Conservation (phyloP, 768 basidiomycete species). For the Tulasnella sp. region DNA sequence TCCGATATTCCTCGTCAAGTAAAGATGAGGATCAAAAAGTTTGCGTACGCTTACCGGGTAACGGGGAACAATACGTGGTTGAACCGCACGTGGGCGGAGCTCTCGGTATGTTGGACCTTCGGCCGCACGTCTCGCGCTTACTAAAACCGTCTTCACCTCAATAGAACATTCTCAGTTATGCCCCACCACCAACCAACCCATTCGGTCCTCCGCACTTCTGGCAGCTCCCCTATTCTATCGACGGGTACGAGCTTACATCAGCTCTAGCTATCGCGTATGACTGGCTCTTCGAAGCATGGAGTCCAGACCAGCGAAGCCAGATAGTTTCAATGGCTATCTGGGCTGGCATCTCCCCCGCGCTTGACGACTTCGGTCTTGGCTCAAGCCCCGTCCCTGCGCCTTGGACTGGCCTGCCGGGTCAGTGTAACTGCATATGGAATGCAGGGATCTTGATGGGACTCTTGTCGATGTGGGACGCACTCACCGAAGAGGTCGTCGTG, state of each 20-base stretch:
- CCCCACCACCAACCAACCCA: background rate
- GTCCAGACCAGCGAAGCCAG: slow-evolving; percentile 24
- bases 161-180: background rate
- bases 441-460: slow-evolving; percentile 22
- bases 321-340: slow-evolving; percentile 30
- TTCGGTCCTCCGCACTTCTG: slow-evolving; percentile 17
- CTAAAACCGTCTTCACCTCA: background rate
- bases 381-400: slow-evolving; percentile 21
- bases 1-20: slow-evolving; percentile 32
- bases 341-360: background rate
- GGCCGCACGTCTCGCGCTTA: background rate
- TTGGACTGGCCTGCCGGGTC: slow-evolving; percentile 18
- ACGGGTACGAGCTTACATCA: slow-evolving; percentile 14
- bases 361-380: background rate
- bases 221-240: slow-evolving; percentile 16
- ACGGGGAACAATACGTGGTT: background rate
- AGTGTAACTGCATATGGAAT: slow-evolving; percentile 38
- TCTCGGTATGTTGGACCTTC: background rate
- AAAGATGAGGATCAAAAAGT: slow-evolving; percentile 34
- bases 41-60: slow-evolving; percentile 33
- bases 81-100: background rate
- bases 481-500: slow-evolving; percentile 24
- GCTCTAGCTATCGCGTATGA: slow-evolving; percentile 30
- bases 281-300: slow-evolving; percentile 38
- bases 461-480: slow-evolving; percentile 26